These are phyloP conservation scores for Solanum paucissectum DNA, from an alignment of 257 asterid species.

Conservation along the genomic window DNA sequence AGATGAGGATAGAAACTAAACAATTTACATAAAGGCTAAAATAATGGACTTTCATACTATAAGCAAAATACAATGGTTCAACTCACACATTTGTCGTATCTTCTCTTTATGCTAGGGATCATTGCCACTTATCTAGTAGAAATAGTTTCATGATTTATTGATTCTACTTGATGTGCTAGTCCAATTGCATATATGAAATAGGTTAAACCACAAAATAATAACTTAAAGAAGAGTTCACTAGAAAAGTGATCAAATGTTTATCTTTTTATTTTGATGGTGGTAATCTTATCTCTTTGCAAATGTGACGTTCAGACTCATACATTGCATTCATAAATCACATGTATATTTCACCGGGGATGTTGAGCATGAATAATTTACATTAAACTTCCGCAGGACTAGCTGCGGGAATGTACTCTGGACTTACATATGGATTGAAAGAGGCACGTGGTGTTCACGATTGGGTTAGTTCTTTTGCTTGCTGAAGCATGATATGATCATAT, in stretches of 20 bases:
- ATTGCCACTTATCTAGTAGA: neutral
- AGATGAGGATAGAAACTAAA: neutral
- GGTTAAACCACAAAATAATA: neutral
- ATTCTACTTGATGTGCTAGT: neutral
- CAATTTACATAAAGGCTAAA: neutral
- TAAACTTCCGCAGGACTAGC: slow-evolving; percentile 48
- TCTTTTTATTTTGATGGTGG: neutral
- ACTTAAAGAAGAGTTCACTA: neutral
- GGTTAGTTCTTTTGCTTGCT: slow-evolving; percentile 21
- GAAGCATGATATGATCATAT: neutral
- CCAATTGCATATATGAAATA: neutral
- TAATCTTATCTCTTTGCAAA: neutral
- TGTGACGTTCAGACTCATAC: neutral
- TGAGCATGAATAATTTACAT: neutral
- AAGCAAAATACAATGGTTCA: neutral
- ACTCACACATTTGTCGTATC: neutral
- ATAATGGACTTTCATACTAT: neutral
- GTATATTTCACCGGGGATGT: neutral
- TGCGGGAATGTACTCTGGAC: slow-evolving; percentile 85
- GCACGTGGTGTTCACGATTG: slow-evolving; percentile 87
- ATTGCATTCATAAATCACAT: neutral
- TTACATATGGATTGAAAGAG: slow-evolving; percentile 76
- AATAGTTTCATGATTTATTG: neutral
- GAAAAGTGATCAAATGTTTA: neutral
- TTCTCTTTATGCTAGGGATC: neutral